Conservation (phyloP, 1,139 yeast species). For the Saccharomyces hybrid region DNA sequence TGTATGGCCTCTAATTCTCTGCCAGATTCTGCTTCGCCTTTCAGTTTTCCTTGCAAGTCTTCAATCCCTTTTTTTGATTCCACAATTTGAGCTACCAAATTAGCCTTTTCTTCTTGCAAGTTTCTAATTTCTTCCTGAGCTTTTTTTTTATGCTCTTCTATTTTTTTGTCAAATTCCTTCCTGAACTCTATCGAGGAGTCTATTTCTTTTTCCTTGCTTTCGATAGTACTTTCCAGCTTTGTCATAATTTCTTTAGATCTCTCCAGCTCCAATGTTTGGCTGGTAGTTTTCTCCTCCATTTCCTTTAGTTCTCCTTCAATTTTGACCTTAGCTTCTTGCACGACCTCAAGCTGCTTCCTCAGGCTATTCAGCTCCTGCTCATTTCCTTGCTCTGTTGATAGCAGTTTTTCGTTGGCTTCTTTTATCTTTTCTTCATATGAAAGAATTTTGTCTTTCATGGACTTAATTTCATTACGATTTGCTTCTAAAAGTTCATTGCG, state of each 20-base stretch:
- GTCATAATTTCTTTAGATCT: not conserved
- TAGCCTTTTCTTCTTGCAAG: not conserved
- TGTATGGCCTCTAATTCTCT: not conserved
- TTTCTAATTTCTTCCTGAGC: conserved; percentile 3
- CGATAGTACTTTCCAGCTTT: not conserved
- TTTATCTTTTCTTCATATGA: not conserved
- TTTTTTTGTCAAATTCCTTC: conserved; percentile 1
- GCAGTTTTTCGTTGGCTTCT: not conserved
- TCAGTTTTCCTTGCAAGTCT: not conserved
- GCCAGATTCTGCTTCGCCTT: not conserved
- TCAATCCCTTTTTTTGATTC: conserved; percentile 5
- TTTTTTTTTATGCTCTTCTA: not conserved
- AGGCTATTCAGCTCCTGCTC: not conserved
- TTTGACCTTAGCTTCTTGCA: not conserved
- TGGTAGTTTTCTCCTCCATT: not conserved
- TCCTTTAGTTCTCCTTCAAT: conserved; percentile 6
- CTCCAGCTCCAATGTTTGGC: not conserved
- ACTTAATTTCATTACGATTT: not conserved
- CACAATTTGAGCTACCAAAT: not conserved
- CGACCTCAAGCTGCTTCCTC: not conserved
- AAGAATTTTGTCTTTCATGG: not conserved
- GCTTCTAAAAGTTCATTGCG: not conserved
- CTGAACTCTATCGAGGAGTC: conserved; percentile 1
- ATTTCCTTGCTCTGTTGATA: not conserved
- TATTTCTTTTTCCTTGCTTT: not conserved